Evolutionary conservation across 2,329 filamentous ascomycete species (phyloP).

Genomic region (Pseudogymnoascus destructans): DNA sequence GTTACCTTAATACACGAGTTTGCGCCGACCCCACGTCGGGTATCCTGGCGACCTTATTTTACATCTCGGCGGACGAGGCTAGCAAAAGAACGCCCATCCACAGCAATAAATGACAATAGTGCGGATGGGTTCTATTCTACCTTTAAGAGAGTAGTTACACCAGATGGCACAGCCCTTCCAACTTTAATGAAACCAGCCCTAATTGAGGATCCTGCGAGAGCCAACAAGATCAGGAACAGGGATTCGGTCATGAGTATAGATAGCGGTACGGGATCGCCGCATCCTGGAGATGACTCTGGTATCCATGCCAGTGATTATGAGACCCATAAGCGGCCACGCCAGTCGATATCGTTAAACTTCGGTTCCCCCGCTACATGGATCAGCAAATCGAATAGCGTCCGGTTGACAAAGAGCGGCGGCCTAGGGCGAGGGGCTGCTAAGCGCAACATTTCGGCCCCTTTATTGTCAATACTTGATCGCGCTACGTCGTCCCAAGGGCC

Average conservation of each 20-base stretch:
- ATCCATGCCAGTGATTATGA: conserved; percentile 23
- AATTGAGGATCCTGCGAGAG: conserved; percentile 14
- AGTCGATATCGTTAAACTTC: conserved; percentile 48
- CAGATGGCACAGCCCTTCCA: conserved; percentile 20
- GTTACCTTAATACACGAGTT: conserved; percentile 16
- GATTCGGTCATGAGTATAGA: background rate
- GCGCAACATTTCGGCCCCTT: conserved; percentile 42
- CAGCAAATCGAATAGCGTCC: conserved; percentile 41
- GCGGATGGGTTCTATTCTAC: conserved; percentile 19
- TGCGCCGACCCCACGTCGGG: conserved; percentile 15
- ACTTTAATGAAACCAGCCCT: conserved; percentile 24
- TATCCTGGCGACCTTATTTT: conserved; percentile 24
- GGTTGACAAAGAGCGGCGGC: conserved; percentile 39
- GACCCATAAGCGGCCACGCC: conserved; percentile 34
- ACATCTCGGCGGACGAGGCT: conserved; percentile 23
- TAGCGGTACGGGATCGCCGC: background rate
- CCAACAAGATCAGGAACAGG: background rate
- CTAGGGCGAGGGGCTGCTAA: conserved; percentile 32
- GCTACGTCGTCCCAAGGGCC: conserved; percentile 19
- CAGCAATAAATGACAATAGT: conserved; percentile 19
- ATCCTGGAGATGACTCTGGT: conserved; percentile 14
- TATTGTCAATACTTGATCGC: conserved; percentile 23
- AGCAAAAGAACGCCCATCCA: conserved; percentile 21
- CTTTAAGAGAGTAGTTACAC: conserved; percentile 21
- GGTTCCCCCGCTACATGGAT: conserved; percentile 44